phyloP scores from a whole-genome alignment of 176 grass and related monocot genomes.

The Tuctoria greenei region DNA sequence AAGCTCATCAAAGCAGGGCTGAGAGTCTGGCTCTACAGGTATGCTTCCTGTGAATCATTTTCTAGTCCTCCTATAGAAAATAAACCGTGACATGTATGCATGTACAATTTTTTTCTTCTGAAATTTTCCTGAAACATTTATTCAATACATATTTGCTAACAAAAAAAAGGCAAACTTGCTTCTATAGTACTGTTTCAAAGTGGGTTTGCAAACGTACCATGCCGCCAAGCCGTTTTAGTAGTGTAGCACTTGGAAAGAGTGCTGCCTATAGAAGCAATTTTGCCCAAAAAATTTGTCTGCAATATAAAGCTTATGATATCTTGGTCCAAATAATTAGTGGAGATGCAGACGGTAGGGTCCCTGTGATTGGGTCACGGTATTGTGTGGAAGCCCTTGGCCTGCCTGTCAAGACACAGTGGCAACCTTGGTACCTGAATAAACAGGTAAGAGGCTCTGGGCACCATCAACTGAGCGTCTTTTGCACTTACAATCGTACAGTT shows the following conservation, averaged over 20 bases:
- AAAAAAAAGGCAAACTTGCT: too few relatives aligned
- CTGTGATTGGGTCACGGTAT: constrained; percentile 82
- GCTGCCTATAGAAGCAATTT: too few relatives aligned
- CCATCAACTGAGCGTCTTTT: not conserved
- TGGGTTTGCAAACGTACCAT: too few relatives aligned
- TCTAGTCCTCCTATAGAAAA: constrained; percentile 1
- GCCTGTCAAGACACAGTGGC: constrained; percentile 65
- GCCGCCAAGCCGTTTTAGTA: too few relatives aligned
- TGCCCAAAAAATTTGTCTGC: too few relatives aligned
- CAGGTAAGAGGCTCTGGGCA: constrained; percentile 60
- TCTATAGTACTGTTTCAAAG: too few relatives aligned
- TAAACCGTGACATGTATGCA: not conserved
- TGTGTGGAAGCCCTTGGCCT: constrained; percentile 78
- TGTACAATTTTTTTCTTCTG: not conserved
- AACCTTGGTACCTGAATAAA: constrained; percentile 71
- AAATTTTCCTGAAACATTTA: not conserved
- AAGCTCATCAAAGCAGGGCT: constrained; percentile 80
- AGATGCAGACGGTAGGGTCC: constrained; percentile 91
- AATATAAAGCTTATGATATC: too few relatives aligned
- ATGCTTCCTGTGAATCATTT: constrained; percentile 25
- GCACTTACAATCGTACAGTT: not conserved
- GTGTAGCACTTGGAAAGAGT: too few relatives aligned
- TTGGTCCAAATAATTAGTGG: too few relatives aligned
- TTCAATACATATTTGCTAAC: not conserved
- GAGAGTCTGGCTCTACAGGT: constrained; percentile 90